A percentile compares a stretch with the other conserved stretches of the same genome.
phyloP scores from a whole-genome alignment of 1,284 basidiomycete genomes.

The Phellopilus nigrolimitatus region DNA sequence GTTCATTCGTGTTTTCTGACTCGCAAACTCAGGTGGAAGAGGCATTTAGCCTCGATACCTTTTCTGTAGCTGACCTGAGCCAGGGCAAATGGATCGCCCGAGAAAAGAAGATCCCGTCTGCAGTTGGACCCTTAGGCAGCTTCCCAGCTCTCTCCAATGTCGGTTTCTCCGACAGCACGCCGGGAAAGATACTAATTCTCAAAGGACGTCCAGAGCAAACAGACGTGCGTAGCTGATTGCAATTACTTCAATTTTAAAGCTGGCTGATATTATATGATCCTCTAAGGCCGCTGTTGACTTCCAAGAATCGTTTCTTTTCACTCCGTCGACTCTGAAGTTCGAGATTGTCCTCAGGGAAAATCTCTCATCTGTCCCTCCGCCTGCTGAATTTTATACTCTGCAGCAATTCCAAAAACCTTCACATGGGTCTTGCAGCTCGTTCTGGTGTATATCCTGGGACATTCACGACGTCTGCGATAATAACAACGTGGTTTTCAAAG shows the following conservation, averaged over 20 bases:
- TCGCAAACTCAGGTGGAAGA: neutral
- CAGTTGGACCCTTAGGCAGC: slow-evolving; percentile 1
- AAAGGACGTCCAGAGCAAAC: neutral
- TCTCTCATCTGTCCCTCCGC: neutral
- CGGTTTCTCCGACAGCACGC: neutral
- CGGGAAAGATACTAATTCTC: neutral
- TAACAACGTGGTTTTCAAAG: neutral
- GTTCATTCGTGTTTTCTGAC: neutral
- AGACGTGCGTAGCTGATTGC: too few species aligned
- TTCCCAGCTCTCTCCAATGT: neutral
- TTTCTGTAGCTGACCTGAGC: slow-evolving; percentile 5
- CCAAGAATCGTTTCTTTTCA: neutral
- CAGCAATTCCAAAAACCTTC: neutral
- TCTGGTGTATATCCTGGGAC: neutral
- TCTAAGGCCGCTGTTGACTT: too few species aligned
- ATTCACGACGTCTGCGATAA: neutral
- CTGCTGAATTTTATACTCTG: neutral
- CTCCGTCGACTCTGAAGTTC: neutral
- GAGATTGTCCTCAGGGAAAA: neutral
- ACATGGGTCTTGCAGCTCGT: neutral
- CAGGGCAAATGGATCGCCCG: neutral
- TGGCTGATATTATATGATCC: too few species aligned
- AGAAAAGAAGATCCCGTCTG: neutral
- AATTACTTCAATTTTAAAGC: too few species aligned
- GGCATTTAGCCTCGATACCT: neutral